phyloP scores from a whole-genome alignment of 1,139 yeast species.

The Torulaspora pretoriensis region DNA sequence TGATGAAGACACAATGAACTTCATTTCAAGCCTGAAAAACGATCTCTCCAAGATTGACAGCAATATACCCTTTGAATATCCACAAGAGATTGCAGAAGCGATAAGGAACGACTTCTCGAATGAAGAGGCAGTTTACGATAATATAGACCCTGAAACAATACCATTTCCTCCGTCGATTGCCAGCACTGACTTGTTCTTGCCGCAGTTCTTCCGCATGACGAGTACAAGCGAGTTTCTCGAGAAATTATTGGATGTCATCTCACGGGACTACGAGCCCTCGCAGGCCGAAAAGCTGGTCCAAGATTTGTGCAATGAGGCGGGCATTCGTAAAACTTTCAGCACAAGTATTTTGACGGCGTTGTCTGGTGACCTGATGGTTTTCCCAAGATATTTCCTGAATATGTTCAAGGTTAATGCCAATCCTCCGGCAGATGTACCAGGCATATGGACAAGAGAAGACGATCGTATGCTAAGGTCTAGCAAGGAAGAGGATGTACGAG shows the following conservation, averaged over 20 bases:
- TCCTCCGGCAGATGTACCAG: conserved; percentile 44
- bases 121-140: conserved; percentile 32
- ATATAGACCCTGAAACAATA: conserved; percentile 30
- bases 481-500: conserved; percentile 35
- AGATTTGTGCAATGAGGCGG: conserved; percentile 43
- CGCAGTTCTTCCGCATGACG: conserved; percentile 32
- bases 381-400: conserved; percentile 44
- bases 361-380: conserved; percentile 47
- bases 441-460: conserved; percentile 50
- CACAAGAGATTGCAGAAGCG: conserved; percentile 36
- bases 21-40: conserved; percentile 31
- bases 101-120: conserved; percentile 32
- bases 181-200: conserved; percentile 31
- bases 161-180: conserved; percentile 36
- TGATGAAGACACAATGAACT: conserved; percentile 36
- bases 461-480: conserved; percentile 38
- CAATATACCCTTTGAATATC: conserved; percentile 32
- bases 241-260: conserved; percentile 41
- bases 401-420: conserved; percentile 44
- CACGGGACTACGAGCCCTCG: conserved; percentile 42
- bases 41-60: conserved; percentile 30
- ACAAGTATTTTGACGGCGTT: conserved; percentile 46
- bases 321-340: conserved; percentile 45
- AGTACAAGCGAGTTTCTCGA: conserved; percentile 32
- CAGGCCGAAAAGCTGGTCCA: conserved; percentile 45